These are phyloP conservation scores for Erythrobasidium hasegawianum DNA, from an alignment of 1,284 basidiomycete species.

Conservation along the genomic window DNA sequence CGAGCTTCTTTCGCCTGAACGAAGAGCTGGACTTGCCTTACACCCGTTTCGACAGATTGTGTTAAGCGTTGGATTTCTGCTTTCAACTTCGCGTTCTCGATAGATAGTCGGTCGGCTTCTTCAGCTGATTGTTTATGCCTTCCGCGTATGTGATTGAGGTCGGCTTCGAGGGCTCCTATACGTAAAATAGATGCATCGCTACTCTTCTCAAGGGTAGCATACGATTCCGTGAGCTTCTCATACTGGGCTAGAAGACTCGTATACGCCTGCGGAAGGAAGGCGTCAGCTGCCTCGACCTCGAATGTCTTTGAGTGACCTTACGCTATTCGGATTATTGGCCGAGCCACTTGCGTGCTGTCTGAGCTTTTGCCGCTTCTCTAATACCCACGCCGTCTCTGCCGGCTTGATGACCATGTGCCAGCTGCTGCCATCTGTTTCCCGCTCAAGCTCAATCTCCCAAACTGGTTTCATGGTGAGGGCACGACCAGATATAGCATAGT, in stretches of 20 bases:
- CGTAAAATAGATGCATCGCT: slow-evolving; percentile 1
- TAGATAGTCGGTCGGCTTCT: neutral
- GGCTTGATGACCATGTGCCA: slow-evolving; percentile 19
- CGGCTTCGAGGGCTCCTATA: slow-evolving; percentile 1
- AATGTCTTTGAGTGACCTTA: neutral
- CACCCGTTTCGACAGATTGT: slow-evolving; percentile 9
- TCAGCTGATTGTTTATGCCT: neutral
- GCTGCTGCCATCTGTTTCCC: neutral
- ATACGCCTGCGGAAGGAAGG: neutral
- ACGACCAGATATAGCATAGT: slow-evolving; percentile 4
- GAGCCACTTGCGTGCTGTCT: neutral
- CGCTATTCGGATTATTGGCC: neutral
- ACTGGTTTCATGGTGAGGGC: neutral
- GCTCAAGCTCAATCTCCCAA: slow-evolving; percentile 24
- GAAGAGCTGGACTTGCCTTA: slow-evolving; percentile 19
- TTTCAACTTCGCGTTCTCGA: slow-evolving; percentile 5
- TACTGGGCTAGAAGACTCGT: neutral
- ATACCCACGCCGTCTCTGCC: neutral
- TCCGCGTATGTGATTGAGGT: slow-evolving; percentile 1
- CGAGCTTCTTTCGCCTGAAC: slow-evolving; percentile 11
- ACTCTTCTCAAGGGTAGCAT: neutral
- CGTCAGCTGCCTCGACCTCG: neutral
- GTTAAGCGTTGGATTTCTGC: slow-evolving; percentile 4
- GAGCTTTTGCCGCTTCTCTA: slow-evolving; percentile 14
- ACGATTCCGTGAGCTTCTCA: slow-evolving; percentile 2